Base-by-base conservation (phyloP, 768 basidiomycete genomes). In the Boletus tylopilopsis region DNA sequence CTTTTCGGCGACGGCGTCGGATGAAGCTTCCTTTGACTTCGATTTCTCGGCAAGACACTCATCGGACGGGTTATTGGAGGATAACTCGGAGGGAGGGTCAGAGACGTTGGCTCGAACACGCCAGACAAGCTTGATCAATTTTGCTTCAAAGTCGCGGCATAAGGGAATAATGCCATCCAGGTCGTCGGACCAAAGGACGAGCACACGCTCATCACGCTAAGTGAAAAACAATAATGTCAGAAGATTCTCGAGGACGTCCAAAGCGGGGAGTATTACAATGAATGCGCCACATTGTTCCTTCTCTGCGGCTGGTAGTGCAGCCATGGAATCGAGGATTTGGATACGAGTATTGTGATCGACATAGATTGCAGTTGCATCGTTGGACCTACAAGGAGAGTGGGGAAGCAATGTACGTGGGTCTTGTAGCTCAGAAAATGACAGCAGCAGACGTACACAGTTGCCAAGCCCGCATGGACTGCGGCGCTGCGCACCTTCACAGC, bases 211-310 rank as follows among this genome's bases (percentile, higher is more conserved):
- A 64, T 91, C 85, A 23, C 91, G 83, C 89, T 90, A 59, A 19
- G 39, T 29, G 47, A 47, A 48, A 45, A 27, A 44, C 13, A 10
- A 21, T 37, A 19, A 32, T 29, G 44, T 48, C 21, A 54, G 39
- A 38, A 37, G 34, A n/a, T 42, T 35, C 11, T 10, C n/a, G 23
- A 25, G 27, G 22, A 41, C 15, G 23, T 15, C 49, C 2, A 42
- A 27, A 41, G 39, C 75, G 40, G 29, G 11, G 21, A 27, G 35
- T 23, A 79, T 61, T 64, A 86, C 88, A 45, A 92, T 77, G 64
- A 94, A 94, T 12, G 92, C 92, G 18, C 84, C 92, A 42, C 87
- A 91, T 60, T 94, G 91, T 63, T 94, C 91, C 71, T 93, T 94
- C 63, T 94, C 88, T 7, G 90, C 90, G 34, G 78, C 76, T 6